These are phyloP conservation scores for Anthoceros angustus DNA, from an alignment of 225 moss, liverwort and hornwort species.

Conservation along the genomic window DNA sequence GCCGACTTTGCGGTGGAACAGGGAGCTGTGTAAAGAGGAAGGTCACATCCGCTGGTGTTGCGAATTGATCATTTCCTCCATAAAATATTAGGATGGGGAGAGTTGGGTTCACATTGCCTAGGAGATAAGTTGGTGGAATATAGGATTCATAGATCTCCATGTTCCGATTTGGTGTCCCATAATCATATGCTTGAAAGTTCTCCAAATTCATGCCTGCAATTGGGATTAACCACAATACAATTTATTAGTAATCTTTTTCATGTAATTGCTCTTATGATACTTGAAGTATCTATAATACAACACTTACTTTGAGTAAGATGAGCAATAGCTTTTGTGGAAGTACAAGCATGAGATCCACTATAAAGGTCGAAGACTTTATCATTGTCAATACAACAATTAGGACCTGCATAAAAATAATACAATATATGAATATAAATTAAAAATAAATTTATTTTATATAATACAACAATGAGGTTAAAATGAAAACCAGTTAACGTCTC, in stretches of 20 bases:
- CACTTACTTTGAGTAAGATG: constrained; percentile 23
- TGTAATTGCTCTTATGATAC: not conserved
- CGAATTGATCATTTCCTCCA: constrained; percentile 21
- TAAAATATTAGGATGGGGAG: constrained; percentile 16
- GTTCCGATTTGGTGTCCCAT: constrained; percentile 11
- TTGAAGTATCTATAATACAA: not conserved
- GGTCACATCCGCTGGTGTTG: constrained; percentile 16
- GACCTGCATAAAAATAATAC: constrained; percentile 16
- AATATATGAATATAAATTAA: not conserved
- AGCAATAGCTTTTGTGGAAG: constrained; percentile 19
- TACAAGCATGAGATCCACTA: constrained; percentile 11
- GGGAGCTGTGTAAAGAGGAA: constrained; percentile 12
- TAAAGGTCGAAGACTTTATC: constrained; percentile 14
- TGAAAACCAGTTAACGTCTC: not conserved
- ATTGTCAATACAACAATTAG: constrained; percentile 23
- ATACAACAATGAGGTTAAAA: too few species aligned
- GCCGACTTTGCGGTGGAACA: constrained; percentile 8
- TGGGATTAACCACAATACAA: not conserved
- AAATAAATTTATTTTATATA: not conserved
- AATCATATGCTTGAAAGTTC: constrained; percentile 17
- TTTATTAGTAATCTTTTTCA: not conserved
- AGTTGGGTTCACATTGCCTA: constrained; percentile 7
- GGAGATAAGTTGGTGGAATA: constrained; percentile 15
- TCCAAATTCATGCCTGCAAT: constrained; percentile 18
- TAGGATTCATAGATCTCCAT: constrained; percentile 12